Percentiles rank a stretch among this genome's conserved stretches.
Conservation (phyloP, 2,329 filamentous ascomycete genomes). For the Metarhizium brunneum region DNA sequence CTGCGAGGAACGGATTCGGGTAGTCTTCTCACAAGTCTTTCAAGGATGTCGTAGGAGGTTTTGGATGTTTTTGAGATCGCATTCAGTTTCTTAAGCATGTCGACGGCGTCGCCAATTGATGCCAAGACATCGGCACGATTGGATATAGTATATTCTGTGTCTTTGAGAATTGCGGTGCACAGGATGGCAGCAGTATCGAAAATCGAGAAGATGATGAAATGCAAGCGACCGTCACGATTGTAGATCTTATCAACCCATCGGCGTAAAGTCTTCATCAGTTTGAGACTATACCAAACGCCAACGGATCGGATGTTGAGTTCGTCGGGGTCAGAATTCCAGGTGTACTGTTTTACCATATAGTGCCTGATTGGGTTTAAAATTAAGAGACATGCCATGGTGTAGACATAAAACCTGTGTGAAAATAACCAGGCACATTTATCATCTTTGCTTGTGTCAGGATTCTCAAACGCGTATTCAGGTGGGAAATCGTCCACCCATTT, state of each 20-base stretch:
- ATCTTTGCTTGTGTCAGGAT: constrained; percentile 32
- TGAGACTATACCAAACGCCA: constrained; percentile 33
- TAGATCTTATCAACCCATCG: constrained; percentile 33
- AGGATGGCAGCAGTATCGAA: constrained; percentile 41
- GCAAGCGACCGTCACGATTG: constrained; percentile 37
- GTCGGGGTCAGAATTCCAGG: constrained; percentile 15
- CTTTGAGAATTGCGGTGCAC: constrained; percentile 41
- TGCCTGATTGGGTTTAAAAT: constrained; percentile 37
- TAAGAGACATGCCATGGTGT: constrained; percentile 34
- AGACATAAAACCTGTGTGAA: constrained; percentile 36
- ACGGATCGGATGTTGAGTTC: constrained; percentile 26
- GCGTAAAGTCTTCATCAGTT: constrained; percentile 28
- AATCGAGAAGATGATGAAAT: constrained; percentile 40
- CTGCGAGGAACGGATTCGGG: constrained; percentile 8
- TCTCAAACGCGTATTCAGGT: constrained; percentile 25
- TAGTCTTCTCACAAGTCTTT: constrained; percentile 19
- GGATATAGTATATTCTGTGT: constrained; percentile 27
- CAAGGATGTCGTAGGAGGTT: constrained; percentile 24
- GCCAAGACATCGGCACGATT: constrained; percentile 28
- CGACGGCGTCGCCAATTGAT: constrained; percentile 25
- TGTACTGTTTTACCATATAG: constrained; percentile 30
- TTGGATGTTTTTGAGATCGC: constrained; percentile 23
- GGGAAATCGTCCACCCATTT: constrained; percentile 33
- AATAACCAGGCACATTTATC: constrained; percentile 28
- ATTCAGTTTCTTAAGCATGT: constrained; percentile 21